Evolutionary conservation across 768 basidiomycete species (phyloP).

Genomic region (Udeniomyces megalosporus): DNA sequence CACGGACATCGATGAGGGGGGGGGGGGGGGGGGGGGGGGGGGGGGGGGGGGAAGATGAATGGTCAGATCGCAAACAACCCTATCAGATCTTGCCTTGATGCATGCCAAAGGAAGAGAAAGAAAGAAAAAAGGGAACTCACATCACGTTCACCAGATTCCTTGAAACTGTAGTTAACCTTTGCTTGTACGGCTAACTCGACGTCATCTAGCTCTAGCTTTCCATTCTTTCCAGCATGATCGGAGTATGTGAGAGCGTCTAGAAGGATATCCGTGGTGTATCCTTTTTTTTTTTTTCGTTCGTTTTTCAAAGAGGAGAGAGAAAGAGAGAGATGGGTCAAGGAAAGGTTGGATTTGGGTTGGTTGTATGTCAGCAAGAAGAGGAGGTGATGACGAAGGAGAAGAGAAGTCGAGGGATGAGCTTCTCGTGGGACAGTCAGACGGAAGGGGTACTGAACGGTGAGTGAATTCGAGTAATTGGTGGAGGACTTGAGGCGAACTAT

Average conservation of each 20-base stretch:
- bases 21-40: neutral
- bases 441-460: slow-evolving; percentile 26
- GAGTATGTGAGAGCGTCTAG: slow-evolving; percentile 29
- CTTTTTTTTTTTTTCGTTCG: slow-evolving; percentile 27
- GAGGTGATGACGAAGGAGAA: neutral
- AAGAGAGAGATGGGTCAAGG: neutral
- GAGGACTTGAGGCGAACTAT: slow-evolving; percentile 34
- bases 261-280: slow-evolving; percentile 34
- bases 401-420: neutral
- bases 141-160: slow-evolving; percentile 31
- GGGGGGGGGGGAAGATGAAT: neutral
- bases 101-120: neutral
- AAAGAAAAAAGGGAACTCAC: slow-evolving; percentile 22
- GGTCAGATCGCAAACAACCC: neutral
- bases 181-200: slow-evolving; percentile 32
- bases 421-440: neutral
- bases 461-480: slow-evolving; percentile 34
- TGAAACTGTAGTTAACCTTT: slow-evolving; percentile 30
- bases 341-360: neutral
- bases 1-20: neutral
- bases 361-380: neutral
- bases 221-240: slow-evolving; percentile 28
- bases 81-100: neutral
- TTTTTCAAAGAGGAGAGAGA: neutral
- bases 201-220: slow-evolving; percentile 28